Base-by-base conservation (phyloP, 2,329 filamentous ascomycete species). In the Coleophoma cylindrospora region DNA sequence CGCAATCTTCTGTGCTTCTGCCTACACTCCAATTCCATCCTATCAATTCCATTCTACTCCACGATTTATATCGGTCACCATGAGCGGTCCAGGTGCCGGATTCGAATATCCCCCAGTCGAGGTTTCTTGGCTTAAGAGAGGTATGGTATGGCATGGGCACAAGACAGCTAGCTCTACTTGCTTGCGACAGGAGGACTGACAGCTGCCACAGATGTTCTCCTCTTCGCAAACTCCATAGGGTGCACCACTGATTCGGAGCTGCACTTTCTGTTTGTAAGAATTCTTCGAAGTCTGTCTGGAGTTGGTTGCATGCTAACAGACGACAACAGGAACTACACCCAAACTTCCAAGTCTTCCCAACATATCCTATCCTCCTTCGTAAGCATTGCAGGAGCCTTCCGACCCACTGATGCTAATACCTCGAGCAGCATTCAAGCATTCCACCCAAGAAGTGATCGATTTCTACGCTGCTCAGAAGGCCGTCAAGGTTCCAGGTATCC, bases 211-310 rank as follows among this genome's bases (percentile, higher is more conserved):
- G 91, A 96, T 75, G 82, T 85, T 34, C 77, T 96, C 54, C 83
- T 97, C 54, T 96, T 96, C 68, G 91, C 91, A 60, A 86, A 87
- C 70, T 92, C 86, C 72, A 92, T 96, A 67, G 91, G 91, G 50
- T 84, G 79, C 65, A 92, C 82, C 12, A 78, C 79, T 38, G n/a
- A 44, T 11, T 84, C 95, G 61, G 91, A 96, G 75, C 81, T 96
- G 64, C 90, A 96, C 66, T 95, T 92, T 66, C 84, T 96, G 71
- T 96, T 91, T 63, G 90, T 94, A 76, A 53, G 80, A 64, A 45
- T 52, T 34, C 50, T 40, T 17, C 14, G 36, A 50, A 38, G 51
- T 11, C 46, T 22, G 51, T 11, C 46, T 22, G 45, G 37, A 34
- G 52, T 53, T 52, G 7, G 51, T 21, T 27, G n/a, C 41, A 56